Base-by-base conservation (phyloP, 192 early-diverging fungal genomes). In the Gryganskiella cystojenkinii region DNA sequence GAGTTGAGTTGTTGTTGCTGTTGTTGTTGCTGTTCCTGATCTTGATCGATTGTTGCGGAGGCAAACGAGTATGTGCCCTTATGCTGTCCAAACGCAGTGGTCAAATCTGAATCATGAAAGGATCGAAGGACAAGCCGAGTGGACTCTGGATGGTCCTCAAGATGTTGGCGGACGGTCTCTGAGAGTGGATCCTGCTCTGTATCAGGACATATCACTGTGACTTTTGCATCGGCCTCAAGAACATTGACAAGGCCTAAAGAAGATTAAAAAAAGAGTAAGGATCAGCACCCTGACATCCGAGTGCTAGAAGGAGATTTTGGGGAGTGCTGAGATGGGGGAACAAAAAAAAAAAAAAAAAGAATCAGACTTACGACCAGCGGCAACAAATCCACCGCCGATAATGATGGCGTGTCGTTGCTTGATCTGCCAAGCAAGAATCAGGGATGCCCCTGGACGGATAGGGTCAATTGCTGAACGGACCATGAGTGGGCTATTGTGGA, bases 321-420 rank as follows among this genome's bases (percentile, higher is more conserved):
- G 34, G 34, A 61, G 27, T 51, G 13, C 15, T 14, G 17, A 9
- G 33, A 14, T 13, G 25, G 13, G 13, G n/a, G 33, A 50, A 15
- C n/a, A n/a, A n/a, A n/a, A n/a, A n/a, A n/a, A n/a, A n/a, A n/a
- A n/a, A n/a, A n/a, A 30, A 52, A 27, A 2, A 35, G n/a, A 56
- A n/a, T 34, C 11, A 67, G 17, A 68, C 74, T 33, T 93, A 37
- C 96, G 91, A 28, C 89, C 88, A 14, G 92, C 91, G 5, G 96
- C 94, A 22, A 96, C 94, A 64, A 88, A 83, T 6, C 92, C 93
- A 46, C 95, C 95, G 43, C 96, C 96, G 2, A 98, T 92, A 54
- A 98, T 90, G n/a, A 98, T 80, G 33, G 96, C 89, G n/a, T 89
- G 82, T 64, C 90, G 90, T 1, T 81, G 73, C 55, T 84, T 86